These are phyloP conservation scores for Mortierella sp. DNA, from an alignment of 371 early-diverging fungal genomes.

Conservation along the genomic window DNA sequence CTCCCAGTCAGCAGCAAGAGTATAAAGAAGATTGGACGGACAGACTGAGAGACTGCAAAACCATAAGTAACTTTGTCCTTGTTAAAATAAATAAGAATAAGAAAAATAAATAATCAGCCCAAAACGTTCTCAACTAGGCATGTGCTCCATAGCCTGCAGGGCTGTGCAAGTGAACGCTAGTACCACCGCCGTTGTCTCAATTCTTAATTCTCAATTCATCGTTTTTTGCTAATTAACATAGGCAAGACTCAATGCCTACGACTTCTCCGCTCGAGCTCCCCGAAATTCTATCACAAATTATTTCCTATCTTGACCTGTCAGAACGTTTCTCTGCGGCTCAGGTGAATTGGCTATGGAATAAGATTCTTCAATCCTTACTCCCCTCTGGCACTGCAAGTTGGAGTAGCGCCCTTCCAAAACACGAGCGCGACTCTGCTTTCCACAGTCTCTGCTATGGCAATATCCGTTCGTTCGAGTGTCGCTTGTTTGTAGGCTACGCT, in stretches of 20 bases:
- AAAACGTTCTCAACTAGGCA: too few species aligned
- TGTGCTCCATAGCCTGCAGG: too few species aligned
- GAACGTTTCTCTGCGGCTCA: neutral
- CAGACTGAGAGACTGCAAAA: constrained; percentile 7
- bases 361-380: neutral
- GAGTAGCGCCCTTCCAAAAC: constrained; percentile 7
- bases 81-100: too few species aligned
- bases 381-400: constrained; percentile 5
- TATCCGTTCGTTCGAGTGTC: constrained; percentile 14
- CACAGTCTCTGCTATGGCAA: neutral
- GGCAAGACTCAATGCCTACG: neutral
- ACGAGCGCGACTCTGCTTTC: neutral
- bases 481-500: constrained; percentile 17
- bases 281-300: constrained; percentile 13
- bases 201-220: too few species aligned
- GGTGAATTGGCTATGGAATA: constrained; percentile 14
- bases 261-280: constrained; percentile 5
- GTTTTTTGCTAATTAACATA: neutral
- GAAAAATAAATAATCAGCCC: too few species aligned
- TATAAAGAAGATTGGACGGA: constrained; percentile 24
- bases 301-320: neutral
- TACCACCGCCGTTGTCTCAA: neutral
- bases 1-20: constrained; percentile 12
- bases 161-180: too few species aligned
- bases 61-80: too few species aligned